Percentiles rank a stretch among this genome's conserved stretches.
These are phyloP conservation scores for Infundibulicybe gibba DNA, from an alignment of 768 basidiomycete genomes.

Conservation along the genomic window DNA sequence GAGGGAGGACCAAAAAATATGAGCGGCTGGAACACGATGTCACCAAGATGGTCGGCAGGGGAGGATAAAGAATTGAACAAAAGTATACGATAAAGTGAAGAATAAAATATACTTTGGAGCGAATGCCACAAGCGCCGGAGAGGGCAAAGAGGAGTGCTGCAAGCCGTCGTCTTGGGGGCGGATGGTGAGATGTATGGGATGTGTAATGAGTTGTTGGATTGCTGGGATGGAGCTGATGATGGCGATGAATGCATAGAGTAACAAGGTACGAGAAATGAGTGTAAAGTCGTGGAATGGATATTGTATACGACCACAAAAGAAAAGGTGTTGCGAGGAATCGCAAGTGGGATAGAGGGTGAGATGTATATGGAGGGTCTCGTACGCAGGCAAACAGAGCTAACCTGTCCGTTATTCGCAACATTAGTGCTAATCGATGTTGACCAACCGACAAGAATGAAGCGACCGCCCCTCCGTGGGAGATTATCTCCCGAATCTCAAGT, in stretches of 20 bases:
- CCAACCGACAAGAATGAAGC: conserved; percentile 14
- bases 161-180: conserved; percentile 45
- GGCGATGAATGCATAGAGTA: conserved; percentile 56
- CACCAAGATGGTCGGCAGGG: conserved; percentile 33
- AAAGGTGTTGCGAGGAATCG: conserved; percentile 22
- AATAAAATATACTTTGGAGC: conserved; percentile 78
- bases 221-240: conserved; percentile 39
- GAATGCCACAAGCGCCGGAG: conserved; percentile 36
- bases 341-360: conserved; percentile 20
- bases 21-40: conserved; percentile 20
- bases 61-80: conserved; percentile 23
- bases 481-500: conserved; percentile 29
- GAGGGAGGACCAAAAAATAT: conserved; percentile 27
- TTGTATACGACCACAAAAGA: conserved; percentile 36
- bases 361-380: conserved; percentile 25
- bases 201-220: conserved; percentile 32
- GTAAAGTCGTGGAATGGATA: conserved; percentile 32
- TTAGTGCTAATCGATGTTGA: conserved; percentile 11
- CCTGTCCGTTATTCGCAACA: conserved; percentile 24
- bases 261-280: conserved; percentile 37
- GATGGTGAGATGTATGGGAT: conserved; percentile 29
- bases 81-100: conserved; percentile 72
- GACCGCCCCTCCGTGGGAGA: conserved; percentile 21
- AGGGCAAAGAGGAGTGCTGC: conserved; percentile 37
- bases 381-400: conserved; percentile 20